Base-by-base conservation (phyloP, 768 basidiomycete species). In the Russula griseocarnosa region DNA sequence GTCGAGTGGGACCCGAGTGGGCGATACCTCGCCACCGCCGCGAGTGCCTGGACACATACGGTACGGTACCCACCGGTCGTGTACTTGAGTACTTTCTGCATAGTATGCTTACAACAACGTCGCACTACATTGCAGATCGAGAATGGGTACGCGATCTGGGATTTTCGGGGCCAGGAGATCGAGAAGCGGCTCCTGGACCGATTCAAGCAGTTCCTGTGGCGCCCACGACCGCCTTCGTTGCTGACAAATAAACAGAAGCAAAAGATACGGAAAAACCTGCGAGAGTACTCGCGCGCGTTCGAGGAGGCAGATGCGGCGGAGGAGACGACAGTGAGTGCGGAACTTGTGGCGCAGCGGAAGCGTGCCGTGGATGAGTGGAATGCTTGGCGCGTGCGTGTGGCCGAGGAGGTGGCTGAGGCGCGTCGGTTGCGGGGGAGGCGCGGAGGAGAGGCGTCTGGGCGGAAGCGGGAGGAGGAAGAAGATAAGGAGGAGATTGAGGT, bases 161-260 rank as follows among this genome's bases (percentile, higher is more conserved):
- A 98, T 77, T 98, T 97, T 84, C 89, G 90, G 58, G 97, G 96
- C n/a, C 88, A 92, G 74, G 92, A 96, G 74, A 80, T 94, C n/a
- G 83, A 89, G 73, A 90, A 92, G 73, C 86, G 88, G 56, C 85
- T 94, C 62, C 79, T 90, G 66, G 97, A 98, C 73, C 86, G 89
- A 61, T 98, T 99, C 84, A 99, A 99, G 79, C 97, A 99, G 75
- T 94, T 98, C 76, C 83, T 98, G 66, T 99, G 96, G 96, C 87
- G 97, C 40, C 95, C 96, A 28, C 88, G 97, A n/a, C 93, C 97
- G 5, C 84, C 86, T 13, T 89, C 92, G 3, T 77, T 98, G 56
- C 81, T 99, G 62, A 81, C 86, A 54, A 92, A 89, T 73, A 94
- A 97, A 56, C 86, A 94, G 65, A 93, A 97, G 72, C 86, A 86